These are phyloP conservation scores for Phoenix dactylifera DNA, from an alignment of 176 grass and related monocot genomes.

Conservation along the genomic window DNA sequence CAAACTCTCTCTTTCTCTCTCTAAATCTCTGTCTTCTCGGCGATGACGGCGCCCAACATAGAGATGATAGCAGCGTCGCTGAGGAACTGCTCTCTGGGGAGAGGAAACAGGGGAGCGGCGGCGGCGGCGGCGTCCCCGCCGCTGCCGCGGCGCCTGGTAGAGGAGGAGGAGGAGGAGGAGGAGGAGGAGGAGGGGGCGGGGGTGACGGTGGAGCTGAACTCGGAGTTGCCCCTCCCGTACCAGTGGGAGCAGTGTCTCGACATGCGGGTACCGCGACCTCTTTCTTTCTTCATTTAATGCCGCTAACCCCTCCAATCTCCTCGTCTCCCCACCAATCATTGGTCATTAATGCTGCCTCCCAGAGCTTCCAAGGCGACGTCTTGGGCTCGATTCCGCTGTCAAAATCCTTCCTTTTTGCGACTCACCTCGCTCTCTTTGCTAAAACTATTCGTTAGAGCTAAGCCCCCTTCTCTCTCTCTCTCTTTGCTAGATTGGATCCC, in stretches of 20 bases:
- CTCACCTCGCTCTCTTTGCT: not conserved
- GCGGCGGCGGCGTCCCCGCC: not conserved
- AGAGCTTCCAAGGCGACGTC: not conserved
- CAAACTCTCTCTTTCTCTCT: not conserved
- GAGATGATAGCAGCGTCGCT: slow-evolving; percentile 62
- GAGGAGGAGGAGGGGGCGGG: slow-evolving; percentile 21
- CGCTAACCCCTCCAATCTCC: too few relatives aligned
- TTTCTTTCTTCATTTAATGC: too few relatives aligned
- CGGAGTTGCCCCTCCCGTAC: slow-evolving; percentile 74
- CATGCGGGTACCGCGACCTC: slow-evolving; percentile 50
- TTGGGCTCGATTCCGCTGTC: slow-evolving; percentile 1
- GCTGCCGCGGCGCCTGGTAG: slow-evolving; percentile 1
- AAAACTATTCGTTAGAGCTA: too few relatives aligned
- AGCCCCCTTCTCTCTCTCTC: too few relatives aligned
- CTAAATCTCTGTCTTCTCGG: slow-evolving; percentile 4
- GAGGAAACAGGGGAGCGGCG: not conserved
- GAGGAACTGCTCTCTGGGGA: slow-evolving; percentile 46
- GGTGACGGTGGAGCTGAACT: slow-evolving; percentile 89
- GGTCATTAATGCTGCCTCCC: slow-evolving; percentile 6
- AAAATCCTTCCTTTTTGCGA: slow-evolving; percentile 1
- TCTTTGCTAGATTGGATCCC: too few relatives aligned
- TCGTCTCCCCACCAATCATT: slow-evolving; percentile 13
- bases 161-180: not conserved
- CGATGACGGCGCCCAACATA: slow-evolving; percentile 66
- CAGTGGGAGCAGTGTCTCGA: slow-evolving; percentile 99